phyloP scores from a whole-genome alignment of 2,329 filamentous ascomycete genomes.

The Fusarium proliferatum region DNA sequence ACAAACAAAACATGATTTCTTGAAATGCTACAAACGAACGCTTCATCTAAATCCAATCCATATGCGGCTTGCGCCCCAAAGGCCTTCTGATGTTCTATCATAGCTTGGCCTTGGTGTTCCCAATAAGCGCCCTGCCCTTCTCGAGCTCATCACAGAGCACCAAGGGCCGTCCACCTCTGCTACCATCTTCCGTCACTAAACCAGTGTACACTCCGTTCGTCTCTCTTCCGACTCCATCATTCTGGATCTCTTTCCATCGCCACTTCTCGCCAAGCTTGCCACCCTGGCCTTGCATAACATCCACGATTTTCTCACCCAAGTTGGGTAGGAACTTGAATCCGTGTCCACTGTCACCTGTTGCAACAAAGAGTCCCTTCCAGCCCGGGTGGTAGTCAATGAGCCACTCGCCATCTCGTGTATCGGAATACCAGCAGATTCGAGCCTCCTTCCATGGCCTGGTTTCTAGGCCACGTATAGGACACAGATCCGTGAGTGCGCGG shows the following conservation, averaged over 20 bases:
- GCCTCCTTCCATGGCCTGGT: slow-evolving; percentile 70
- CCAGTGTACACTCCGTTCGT: slow-evolving; percentile 52
- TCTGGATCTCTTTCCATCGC: slow-evolving; percentile 71
- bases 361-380: slow-evolving; percentile 68
- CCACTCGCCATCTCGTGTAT: slow-evolving; percentile 78
- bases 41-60: slow-evolving; percentile 19
- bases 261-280: slow-evolving; percentile 67
- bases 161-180: slow-evolving; percentile 60
- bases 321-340: slow-evolving; percentile 77
- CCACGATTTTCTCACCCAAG: slow-evolving; percentile 70
- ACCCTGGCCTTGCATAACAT: slow-evolving; percentile 61
- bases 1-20: slow-evolving; percentile 1
- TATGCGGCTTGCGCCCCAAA: neutral
- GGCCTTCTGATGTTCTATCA: slow-evolving; percentile 37
- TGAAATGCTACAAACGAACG: slow-evolving; percentile 23
- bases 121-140: slow-evolving; percentile 39
- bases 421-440: slow-evolving; percentile 80
- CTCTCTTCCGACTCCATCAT: slow-evolving; percentile 49
- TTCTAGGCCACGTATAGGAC: slow-evolving; percentile 66
- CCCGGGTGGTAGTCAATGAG: slow-evolving; percentile 76
- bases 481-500: slow-evolving; percentile 67
- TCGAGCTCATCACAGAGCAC: slow-evolving; percentile 58
- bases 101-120: slow-evolving; percentile 40
- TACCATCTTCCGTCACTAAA: slow-evolving; percentile 64
- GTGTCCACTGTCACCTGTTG: slow-evolving; percentile 72